These are phyloP conservation scores for Dryas drummondii DNA, from an alignment of 306 rosid species.

Conservation along the genomic window DNA sequence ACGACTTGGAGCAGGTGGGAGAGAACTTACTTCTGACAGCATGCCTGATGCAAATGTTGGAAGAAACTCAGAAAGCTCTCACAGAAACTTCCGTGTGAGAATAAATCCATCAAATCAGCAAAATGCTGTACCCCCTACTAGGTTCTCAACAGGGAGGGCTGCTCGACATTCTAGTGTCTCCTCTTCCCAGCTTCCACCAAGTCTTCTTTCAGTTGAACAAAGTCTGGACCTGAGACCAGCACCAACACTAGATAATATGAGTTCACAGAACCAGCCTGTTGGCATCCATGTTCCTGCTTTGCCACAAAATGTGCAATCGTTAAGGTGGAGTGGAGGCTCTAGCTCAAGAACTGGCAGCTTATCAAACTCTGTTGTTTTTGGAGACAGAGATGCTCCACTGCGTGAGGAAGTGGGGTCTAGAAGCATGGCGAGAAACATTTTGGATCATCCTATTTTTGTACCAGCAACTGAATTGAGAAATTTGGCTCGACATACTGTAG, in stretches of 20 bases:
- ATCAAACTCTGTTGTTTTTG: constrained; percentile 40
- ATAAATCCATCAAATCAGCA: constrained; percentile 61
- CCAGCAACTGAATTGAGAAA: constrained; percentile 71
- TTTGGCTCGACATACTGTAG: constrained; percentile 45
- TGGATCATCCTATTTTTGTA: constrained; percentile 63
- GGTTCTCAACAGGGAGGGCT: constrained; percentile 48
- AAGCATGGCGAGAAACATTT: constrained; percentile 53
- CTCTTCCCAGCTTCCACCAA: constrained; percentile 45
- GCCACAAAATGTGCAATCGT: constrained; percentile 60
- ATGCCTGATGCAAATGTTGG: constrained; percentile 47
- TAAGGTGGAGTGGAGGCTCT: constrained; percentile 71
- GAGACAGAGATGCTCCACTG: constrained; percentile 49
- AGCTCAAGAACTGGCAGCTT: constrained; percentile 57
- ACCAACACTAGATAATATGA: constrained; percentile 49
- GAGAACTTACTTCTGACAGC: constrained; percentile 46
- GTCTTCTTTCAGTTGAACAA: constrained; percentile 52
- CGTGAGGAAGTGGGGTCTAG: constrained; percentile 59
- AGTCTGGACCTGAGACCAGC: constrained; percentile 59
- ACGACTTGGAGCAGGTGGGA: constrained; percentile 50
- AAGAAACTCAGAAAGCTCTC: constrained; percentile 53
- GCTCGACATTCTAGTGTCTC: constrained; percentile 57
- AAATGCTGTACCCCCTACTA: constrained; percentile 38
- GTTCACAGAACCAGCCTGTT: constrained; percentile 60
- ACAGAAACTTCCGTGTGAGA: constrained; percentile 73
- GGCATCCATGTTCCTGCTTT: constrained; percentile 55